Base-by-base conservation (phyloP, 2,329 filamentous ascomycete species). In the Monosporascus sp. region DNA sequence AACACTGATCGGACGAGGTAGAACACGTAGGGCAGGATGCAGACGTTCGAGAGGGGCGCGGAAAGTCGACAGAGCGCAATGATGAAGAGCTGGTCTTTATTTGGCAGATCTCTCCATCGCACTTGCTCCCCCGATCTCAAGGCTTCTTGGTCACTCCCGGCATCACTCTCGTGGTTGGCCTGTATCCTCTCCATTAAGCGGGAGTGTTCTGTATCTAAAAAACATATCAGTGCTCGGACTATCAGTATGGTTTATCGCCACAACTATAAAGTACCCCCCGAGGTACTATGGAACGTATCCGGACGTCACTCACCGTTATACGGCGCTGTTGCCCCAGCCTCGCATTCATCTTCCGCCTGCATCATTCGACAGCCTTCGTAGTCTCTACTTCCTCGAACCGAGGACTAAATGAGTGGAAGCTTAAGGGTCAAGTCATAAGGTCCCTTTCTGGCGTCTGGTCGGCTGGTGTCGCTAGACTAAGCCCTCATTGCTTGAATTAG, bases 1-100 rank as follows among this genome's bases (percentile, higher is more conserved):
- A 72, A 56, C 56, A 89, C 88, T 0, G 83, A 89, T 54, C 81
- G 81, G 17, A 90, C 78, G 65, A 89, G 85, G 68, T 88, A 89
- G 71, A 86, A 90, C 65, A 90, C 78, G 67, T 90, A 90, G 2
- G 84, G 80, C 38, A 84, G 76, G 4, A 87, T 70, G 18, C 78
- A 83, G 11, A 85, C 86, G 60, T 88, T 84, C 0, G 85, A 85
- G 45, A 90, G 71, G 1, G 85, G 85, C 60, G 88, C 85, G 1
- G 84, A 86, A 2, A 70, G 54, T 24, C 67, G 65, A 49, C 68
- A 70, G 38, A 70, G 60, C 8, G 67, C 62, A 0, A 69, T 60
- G 48, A 70, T 64, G 54, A 70, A 65, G 22, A 70, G 62, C 44
- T 72, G 70, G 58, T 65, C 62, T 55, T 70, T 71, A 51, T 70